Evolutionary conservation across 2,329 filamentous ascomycete species (phyloP), one percentile per base, ranked within the genome.

Genomic region (Dothideomycetes sp.): DNA sequence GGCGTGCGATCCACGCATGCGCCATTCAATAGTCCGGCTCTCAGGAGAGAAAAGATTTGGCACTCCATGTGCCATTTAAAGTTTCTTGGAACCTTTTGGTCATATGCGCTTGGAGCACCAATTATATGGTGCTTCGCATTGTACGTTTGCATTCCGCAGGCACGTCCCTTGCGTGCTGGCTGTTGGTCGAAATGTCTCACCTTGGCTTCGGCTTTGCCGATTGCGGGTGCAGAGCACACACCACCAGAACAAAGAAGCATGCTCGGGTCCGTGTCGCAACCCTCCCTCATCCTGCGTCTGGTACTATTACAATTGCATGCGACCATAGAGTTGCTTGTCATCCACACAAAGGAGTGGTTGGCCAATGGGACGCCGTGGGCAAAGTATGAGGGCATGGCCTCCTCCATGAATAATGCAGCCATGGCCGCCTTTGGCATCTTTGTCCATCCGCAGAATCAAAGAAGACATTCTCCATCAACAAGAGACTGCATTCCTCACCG

Each of bases 211-310:
- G 47, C 49, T 46, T 47, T 46, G 46, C 55, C 50, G 53, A 43
- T 50, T 55, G 50, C 55, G 54, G 54, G 45, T 44, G 45, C 44
- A 45, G 12, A 27, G 22, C 45, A 46, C 49, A 41, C 45, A 50
- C 49, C 49, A 54, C 51, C 49, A 57, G 52, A 57, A 55, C 52
- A 56, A 58, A 58, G 53, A 55, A 53, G 47, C 38, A 19, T 32
- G 42, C 32, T 37, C 42, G 38, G 42, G 36, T 45, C 17, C 34
- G 17, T 24, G 42, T 44, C 22, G 35, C 42, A 38, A 34, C 41
- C 29, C 31, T n/a, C 27, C 34, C 5, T 36, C 24, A 31, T 27
- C 11, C 37, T 37, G 37, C 37, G 36, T 34, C 33, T 34, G 41
- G 10, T n/a, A n/a, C 19, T 35, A 43, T 32, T 37, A 43, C 37